A percentile compares a stretch with the other conserved stretches of the same genome.
Evolutionary conservation across 164 flowering plant genomes (phyloP).

Genomic region (grape (Vitis vinifera)): DNA sequence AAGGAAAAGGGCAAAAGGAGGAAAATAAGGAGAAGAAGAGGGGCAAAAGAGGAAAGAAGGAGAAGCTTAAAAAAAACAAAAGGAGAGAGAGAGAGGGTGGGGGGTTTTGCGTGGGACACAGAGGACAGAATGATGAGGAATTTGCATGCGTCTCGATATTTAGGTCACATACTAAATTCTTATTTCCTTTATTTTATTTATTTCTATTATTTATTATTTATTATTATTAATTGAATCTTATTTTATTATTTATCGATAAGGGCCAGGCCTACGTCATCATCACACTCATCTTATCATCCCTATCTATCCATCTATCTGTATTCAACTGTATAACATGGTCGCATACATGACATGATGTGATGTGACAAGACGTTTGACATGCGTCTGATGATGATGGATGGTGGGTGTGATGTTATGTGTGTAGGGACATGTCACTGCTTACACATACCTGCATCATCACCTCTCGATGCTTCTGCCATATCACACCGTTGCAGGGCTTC

Average conservation of each 20-base stretch:
- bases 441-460: not conserved
- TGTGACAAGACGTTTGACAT: not conserved
- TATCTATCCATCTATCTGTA: no score
- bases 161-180: not conserved
- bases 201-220: not conserved
- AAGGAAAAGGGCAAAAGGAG: not conserved
- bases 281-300: not conserved
- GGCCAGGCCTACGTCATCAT: not conserved
- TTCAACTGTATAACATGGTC: not conserved
- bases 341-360: slow-evolving; percentile 2
- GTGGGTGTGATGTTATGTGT: slow-evolving; percentile 3
- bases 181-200: not conserved
- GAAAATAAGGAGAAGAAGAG: slow-evolving; percentile 5
- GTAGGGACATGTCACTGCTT: not conserved
- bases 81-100: slow-evolving; percentile 28
- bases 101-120: slow-evolving; percentile 41
- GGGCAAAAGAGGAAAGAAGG: not conserved
- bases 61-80: slow-evolving; percentile 19
- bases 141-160: slow-evolving; percentile 53
- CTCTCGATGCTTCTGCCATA: no score
- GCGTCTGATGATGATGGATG: not conserved
- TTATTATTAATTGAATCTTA: not conserved
- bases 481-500: no score
- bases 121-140: slow-evolving; percentile 53
- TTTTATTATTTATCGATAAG: not conserved